Conservation (phyloP, 192 early-diverging fungal species). For the Coemansia guatemalensis region DNA sequence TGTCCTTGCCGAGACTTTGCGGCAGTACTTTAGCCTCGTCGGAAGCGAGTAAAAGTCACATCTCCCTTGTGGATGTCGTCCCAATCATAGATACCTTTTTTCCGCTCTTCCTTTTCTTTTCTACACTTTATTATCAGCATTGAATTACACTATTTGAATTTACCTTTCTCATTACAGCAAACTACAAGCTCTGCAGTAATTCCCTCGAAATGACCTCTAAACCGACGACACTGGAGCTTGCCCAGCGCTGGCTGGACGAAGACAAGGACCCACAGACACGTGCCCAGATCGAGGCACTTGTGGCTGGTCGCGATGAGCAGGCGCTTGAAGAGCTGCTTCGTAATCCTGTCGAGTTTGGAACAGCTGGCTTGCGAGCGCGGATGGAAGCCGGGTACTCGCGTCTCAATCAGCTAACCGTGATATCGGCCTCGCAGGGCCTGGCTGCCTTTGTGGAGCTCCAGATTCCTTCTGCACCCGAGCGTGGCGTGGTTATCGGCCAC, state of each 20-base stretch:
- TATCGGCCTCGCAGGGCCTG: slow-evolving; percentile 90
- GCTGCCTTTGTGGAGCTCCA: slow-evolving; percentile 63
- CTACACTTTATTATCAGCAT: background rate
- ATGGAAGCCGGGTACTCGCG: slow-evolving; percentile 93
- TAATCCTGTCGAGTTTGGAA: slow-evolving; percentile 76
- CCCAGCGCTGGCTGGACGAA: slow-evolving; percentile 47
- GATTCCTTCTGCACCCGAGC: slow-evolving; percentile 58
- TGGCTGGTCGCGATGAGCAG: slow-evolving; percentile 18
- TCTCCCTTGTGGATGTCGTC: background rate
- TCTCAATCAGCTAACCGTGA: slow-evolving; percentile 92
- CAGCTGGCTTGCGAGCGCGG: slow-evolving; percentile 83
- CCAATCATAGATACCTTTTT: slow-evolving; percentile 6
- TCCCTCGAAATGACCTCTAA: background rate
- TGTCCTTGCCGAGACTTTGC: slow-evolving; percentile 87
- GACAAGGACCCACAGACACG: slow-evolving; percentile 51
- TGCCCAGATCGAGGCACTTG: slow-evolving; percentile 38
- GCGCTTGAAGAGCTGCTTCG: slow-evolving; percentile 41
- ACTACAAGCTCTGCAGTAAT: background rate
- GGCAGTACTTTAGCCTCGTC: slow-evolving; percentile 94
- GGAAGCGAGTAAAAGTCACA: slow-evolving; percentile 32
- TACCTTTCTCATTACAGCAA: background rate
- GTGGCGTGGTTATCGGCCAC: slow-evolving; percentile 88
- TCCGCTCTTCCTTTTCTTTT: background rate
- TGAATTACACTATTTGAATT: background rate
- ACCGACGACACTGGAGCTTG: slow-evolving; percentile 17